These are phyloP conservation scores for Hypoxylon lienhwacheense DNA, from an alignment of 495 filamentous ascomycete species.

Conservation along the genomic window DNA sequence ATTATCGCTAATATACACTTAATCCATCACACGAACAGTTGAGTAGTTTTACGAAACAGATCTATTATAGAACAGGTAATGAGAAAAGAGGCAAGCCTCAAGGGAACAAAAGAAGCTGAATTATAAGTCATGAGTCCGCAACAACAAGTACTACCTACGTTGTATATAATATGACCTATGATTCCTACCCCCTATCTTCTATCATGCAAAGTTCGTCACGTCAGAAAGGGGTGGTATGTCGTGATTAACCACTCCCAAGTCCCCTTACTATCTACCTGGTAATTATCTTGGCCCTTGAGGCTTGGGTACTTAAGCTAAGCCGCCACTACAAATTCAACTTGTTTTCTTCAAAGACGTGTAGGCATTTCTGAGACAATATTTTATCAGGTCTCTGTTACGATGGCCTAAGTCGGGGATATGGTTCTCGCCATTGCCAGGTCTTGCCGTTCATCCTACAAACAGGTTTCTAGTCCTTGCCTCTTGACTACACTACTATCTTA, in stretches of 20 bases:
- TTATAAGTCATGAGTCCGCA: not conserved
- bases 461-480: no score
- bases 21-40: no score
- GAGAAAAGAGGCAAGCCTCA: no score
- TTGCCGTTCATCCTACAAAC: no score
- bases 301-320: slow-evolving; percentile 3
- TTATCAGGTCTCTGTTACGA: slow-evolving; percentile 29
- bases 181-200: no score
- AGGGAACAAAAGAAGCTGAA: not conserved
- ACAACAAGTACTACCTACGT: not conserved
- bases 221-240: slow-evolving; percentile 28
- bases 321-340: slow-evolving; percentile 14
- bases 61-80: no score
- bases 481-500: not conserved
- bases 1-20: no score
- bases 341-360: slow-evolving; percentile 9
- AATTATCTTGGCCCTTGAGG: no score
- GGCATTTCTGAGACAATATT: no score
- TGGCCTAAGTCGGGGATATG: slow-evolving; percentile 14
- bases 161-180: no score
- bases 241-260: slow-evolving; percentile 19
- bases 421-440: no score
- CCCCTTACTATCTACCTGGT: slow-evolving; percentile 28
- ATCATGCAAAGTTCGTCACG: slow-evolving; percentile 15
- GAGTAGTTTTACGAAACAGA: no score